Evolutionary conservation across 768 basidiomycete genomes (phyloP), one percentile per base, ranked within the genome.

Genomic region (Naganishia vaughanmartiniae): DNA sequence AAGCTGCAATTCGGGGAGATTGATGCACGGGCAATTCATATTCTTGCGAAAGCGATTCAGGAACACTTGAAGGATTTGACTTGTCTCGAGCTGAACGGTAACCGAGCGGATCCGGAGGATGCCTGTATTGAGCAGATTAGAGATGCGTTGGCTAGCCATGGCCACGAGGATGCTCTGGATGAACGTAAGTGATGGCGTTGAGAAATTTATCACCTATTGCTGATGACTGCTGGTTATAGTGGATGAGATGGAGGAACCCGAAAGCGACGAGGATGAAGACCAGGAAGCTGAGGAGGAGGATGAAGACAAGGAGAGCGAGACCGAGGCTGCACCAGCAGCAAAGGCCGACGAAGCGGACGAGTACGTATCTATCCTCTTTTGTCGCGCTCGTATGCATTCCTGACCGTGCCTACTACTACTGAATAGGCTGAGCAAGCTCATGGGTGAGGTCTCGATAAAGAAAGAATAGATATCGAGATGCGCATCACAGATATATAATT

Each of bases 1-100:
- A 89, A 89, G 74, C 84, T 98, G 42, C 92, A 97, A 83, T 96
- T 94, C 78, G 93, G 94, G 79, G 93, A 98, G 75, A 85, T 97
- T 54, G 90, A 93, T 73, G 81, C 84, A 5, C 80, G 85, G 54
- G 85, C 91, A 12, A 89, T 92, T 70, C 82, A 84, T 33, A 78
- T 91, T 5, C 84, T 98, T 31, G 87, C 89, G 1, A 79, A 85
- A 26, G 88, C 87, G 1, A 87, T 97, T 67, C 83, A 84, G 26
- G 83, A 84, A 30, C 86, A 88, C 51, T 79, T 93, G 55, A 80
- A 83, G 30, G 81, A 81, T 46, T 81, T 99, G 54, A 87, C 83
- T 82, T 83, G 80, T 66, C 81, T 98, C 65, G 95, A 97, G 79
- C 76, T 97, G 70, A 93, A 95, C 77, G 92, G 91, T 83, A 97